phyloP scores from a whole-genome alignment of 2,329 filamentous ascomycete species.

The Aspergillus novofumigatus region DNA sequence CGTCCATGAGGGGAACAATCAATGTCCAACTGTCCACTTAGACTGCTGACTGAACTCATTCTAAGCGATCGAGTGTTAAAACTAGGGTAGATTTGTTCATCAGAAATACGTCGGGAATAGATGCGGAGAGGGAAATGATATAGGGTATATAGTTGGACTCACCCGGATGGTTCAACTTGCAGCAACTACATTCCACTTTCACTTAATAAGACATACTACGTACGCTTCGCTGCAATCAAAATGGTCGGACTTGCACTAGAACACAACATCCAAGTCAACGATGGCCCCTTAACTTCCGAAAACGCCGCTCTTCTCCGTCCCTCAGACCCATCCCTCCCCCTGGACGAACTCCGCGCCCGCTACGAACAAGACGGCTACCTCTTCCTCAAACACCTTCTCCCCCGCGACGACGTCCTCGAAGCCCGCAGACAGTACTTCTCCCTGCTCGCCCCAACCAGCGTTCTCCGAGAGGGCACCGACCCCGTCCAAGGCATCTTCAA shows the following conservation, averaged over 20 bases:
- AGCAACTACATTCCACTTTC: too few relatives aligned
- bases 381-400: constrained; percentile 53
- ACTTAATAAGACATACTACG: too few relatives aligned
- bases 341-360: constrained; percentile 47
- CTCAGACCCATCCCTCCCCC: constrained; percentile 42
- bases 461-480: constrained; percentile 51
- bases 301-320: constrained; percentile 42
- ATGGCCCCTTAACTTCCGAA: constrained; percentile 44
- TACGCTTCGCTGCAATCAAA: too few relatives aligned
- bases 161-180: too few relatives aligned
- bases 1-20: too few relatives aligned
- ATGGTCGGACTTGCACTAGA: background rate
- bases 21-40: too few relatives aligned
- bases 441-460: constrained; percentile 51
- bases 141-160: too few relatives aligned
- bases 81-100: too few relatives aligned
- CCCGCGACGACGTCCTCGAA: constrained; percentile 49
- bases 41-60: background rate
- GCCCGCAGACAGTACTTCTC: constrained; percentile 53
- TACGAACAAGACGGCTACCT: constrained; percentile 52
- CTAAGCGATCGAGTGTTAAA: background rate
- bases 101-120: background rate
- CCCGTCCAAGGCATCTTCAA: constrained; percentile 55
- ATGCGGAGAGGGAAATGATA: too few relatives aligned
- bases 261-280: constrained; percentile 32